Evolutionary conservation across 176 grass and related monocot genomes (phyloP).

Genomic region (Tillandsia fasciculata): DNA sequence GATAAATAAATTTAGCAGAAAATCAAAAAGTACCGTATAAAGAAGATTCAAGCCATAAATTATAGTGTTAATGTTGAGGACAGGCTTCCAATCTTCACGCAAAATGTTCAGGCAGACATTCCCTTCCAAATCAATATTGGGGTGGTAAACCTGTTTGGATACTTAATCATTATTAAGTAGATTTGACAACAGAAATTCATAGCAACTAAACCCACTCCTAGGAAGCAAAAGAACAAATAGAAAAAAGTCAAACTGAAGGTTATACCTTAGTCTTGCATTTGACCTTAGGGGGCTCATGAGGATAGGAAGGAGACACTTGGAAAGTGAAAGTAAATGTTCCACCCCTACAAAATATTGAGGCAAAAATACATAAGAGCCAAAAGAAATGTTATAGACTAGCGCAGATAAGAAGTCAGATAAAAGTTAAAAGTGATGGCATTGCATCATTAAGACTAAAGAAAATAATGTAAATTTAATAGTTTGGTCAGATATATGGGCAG

Average conservation of each 20-base stretch:
- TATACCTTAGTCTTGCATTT: conserved; percentile 94
- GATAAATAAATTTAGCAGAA: background rate
- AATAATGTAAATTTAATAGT: background rate
- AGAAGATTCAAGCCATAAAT: conserved; percentile 86
- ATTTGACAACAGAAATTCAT: background rate
- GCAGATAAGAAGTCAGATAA: background rate
- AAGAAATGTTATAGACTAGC: background rate
- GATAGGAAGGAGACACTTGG: conserved; percentile 74
- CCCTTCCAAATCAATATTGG: conserved; percentile 86
- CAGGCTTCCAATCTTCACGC: conserved; percentile 90
- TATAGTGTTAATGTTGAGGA: conserved; percentile 79
- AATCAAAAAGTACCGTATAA: conserved; percentile 40
- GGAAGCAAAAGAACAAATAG: conserved; percentile 2
- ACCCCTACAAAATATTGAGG: conserved; percentile 30
- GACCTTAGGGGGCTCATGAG: conserved; percentile 89
- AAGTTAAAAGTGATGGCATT: background rate
- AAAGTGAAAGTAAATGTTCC: conserved; percentile 74
- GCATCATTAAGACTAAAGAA: background rate
- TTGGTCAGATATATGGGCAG: background rate
- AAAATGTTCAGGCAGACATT: conserved; percentile 88
- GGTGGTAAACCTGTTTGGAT: conserved; percentile 68
- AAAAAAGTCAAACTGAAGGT: background rate
- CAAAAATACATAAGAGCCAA: background rate
- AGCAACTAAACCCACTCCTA: background rate
- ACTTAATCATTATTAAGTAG: conserved; percentile 5